A percentile compares a stretch with the other conserved stretches of the same genome.
These are phyloP conservation scores for Sanguinoderma infundibulare DNA, from an alignment of 1,284 basidiomycete species.

Conservation along the genomic window DNA sequence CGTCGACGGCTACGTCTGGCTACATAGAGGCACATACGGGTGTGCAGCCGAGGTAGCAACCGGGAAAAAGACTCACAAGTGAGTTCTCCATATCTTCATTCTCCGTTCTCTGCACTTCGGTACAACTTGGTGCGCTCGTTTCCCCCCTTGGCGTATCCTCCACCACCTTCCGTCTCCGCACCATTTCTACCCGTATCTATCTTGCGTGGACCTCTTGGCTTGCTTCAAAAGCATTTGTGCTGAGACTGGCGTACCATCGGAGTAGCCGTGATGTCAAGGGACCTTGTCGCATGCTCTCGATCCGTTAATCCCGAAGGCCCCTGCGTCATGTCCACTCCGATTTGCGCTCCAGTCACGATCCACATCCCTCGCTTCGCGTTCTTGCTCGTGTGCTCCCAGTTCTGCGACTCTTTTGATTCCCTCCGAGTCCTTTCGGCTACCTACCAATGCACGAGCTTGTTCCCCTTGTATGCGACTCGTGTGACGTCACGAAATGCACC, in stretches of 20 bases:
- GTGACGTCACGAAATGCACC: background rate
- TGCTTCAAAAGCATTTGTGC: background rate
- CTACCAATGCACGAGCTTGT: no score
- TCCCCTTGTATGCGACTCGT: background rate
- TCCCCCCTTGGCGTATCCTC: background rate
- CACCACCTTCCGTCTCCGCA: no score
- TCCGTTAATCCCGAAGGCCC: background rate
- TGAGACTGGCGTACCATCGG: no score
- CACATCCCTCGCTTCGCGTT: no score
- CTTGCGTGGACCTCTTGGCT: no score
- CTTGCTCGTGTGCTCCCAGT: background rate
- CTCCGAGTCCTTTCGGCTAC: background rate
- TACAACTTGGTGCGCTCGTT: background rate
- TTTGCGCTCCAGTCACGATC: background rate
- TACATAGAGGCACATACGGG: conserved; percentile 92
- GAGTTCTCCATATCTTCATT: conserved; percentile 35
- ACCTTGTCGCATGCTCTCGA: no score
- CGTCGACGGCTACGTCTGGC: conserved; percentile 94
- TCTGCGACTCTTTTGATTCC: background rate
- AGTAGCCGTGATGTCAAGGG: background rate
- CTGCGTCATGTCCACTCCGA: background rate
- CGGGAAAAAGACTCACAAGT: conserved; percentile 84
- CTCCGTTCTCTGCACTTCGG: background rate
- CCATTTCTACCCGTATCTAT: no score
- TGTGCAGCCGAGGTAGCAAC: conserved; percentile 93